Evolutionary conservation across 768 basidiomycete species (phyloP).

Genomic region (Xerocomellus chrysenteron): DNA sequence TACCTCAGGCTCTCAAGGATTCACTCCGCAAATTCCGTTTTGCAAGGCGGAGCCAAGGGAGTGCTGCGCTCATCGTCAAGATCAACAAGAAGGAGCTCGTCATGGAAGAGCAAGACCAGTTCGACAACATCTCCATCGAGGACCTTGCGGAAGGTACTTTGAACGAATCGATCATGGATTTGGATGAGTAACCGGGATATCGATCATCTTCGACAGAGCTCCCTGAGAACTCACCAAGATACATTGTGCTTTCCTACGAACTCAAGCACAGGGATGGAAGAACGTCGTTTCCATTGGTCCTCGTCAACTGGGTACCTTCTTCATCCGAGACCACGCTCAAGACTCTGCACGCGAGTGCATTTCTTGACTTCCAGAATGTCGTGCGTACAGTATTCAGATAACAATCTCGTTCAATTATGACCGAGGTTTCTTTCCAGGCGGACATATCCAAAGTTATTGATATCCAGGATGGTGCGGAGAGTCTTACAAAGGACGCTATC

Average conservation of each 20-base stretch:
- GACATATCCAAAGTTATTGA: conserved; percentile 81
- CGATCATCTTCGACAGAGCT: conserved; percentile 54
- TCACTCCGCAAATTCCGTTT: conserved; percentile 84
- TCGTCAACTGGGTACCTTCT: conserved; percentile 86
- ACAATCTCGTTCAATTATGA: not conserved
- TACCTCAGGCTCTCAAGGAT: conserved; percentile 75
- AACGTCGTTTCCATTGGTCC: conserved; percentile 78
- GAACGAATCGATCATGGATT: not conserved
- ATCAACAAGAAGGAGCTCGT: conserved; percentile 80
- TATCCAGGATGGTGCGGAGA: conserved; percentile 77
- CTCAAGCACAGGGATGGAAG: conserved; percentile 79
- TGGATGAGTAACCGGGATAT: not conserved
- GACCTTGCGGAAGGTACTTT: conserved; percentile 81
- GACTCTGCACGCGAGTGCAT: conserved; percentile 82
- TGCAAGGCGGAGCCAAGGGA: conserved; percentile 55
- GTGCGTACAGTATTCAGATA: conserved; percentile 42
- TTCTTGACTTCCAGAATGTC: conserved; percentile 74
- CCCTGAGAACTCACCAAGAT: conserved; percentile 62
- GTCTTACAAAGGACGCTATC: conserved; percentile 69
- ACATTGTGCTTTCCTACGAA: conserved; percentile 74
- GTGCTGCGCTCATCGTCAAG: conserved; percentile 65
- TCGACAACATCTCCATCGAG: conserved; percentile 72
- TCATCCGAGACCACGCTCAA: conserved; percentile 72
- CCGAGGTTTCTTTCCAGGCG: conserved; percentile 43
- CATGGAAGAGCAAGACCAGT: conserved; percentile 83